A percentile compares a stretch with the other conserved stretches of the same genome.
Conservation (phyloP, 1,139 yeast species). For the Yamadazyma songkhlaensis region DNA sequence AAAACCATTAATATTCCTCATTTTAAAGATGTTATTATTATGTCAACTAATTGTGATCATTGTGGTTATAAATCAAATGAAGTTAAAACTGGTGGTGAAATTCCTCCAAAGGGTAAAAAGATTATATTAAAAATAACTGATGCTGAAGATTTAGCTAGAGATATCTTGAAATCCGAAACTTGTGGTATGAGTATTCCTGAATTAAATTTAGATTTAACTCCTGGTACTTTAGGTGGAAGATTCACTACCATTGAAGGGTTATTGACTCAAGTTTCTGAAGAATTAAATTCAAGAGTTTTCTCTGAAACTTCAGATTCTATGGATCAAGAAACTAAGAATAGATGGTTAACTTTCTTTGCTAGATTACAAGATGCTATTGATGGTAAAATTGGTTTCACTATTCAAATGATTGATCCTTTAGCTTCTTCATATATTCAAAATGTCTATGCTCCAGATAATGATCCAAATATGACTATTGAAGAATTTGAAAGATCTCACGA, state of each 20-base stretch:
- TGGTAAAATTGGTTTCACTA: slow-evolving; percentile 81
- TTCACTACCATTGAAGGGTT: slow-evolving; percentile 97
- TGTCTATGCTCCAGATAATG: slow-evolving; percentile 96
- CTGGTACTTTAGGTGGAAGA: slow-evolving; percentile 97
- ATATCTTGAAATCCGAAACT: slow-evolving; percentile 90
- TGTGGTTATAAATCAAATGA: slow-evolving; percentile 98
- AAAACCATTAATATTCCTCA: slow-evolving; percentile 96
- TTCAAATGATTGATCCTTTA: slow-evolving; percentile 88
- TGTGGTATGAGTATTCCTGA: slow-evolving; percentile 88
- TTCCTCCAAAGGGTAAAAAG: slow-evolving; percentile 81
- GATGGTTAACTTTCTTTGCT: slow-evolving; percentile 81
- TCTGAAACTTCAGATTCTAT: slow-evolving; percentile 88
- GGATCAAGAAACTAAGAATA: slow-evolving; percentile 69
- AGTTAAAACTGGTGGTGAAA: slow-evolving; percentile 97
- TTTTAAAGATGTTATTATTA: slow-evolving; percentile 93
- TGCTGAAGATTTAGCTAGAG: slow-evolving; percentile 91
- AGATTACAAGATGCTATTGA: slow-evolving; percentile 76
- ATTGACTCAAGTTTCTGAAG: slow-evolving; percentile 83
- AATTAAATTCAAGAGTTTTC: slow-evolving; percentile 81
- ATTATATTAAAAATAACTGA: slow-evolving; percentile 78
- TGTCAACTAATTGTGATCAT: slow-evolving; percentile 89
- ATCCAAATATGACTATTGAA: slow-evolving; percentile 91
- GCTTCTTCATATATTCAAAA: slow-evolving; percentile 96
- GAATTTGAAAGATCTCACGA: slow-evolving; percentile 84
- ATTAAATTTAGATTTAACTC: slow-evolving; percentile 82